phyloP scores from a whole-genome alignment of 257 asterid genomes.

The Mitragyna speciosa region DNA sequence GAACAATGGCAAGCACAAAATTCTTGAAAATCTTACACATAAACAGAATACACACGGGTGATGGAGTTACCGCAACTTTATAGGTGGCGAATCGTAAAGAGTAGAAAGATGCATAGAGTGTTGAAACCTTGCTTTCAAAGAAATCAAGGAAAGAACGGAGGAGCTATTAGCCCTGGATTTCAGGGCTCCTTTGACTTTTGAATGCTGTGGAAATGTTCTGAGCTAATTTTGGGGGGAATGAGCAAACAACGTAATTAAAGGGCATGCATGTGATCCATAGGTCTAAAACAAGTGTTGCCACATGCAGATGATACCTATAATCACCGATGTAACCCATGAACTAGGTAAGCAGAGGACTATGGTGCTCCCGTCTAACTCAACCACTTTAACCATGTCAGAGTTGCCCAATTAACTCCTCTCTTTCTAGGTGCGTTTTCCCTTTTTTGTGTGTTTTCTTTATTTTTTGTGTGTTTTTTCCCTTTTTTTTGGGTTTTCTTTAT shows the following conservation, averaged over 20 bases:
- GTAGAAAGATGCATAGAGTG: background rate
- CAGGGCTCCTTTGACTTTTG: slow-evolving; percentile 11
- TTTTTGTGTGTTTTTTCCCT: no score
- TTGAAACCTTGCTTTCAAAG: background rate
- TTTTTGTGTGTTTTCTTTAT: background rate
- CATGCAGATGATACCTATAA: background rate
- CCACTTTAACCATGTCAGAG: background rate
- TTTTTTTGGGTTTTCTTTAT: no score
- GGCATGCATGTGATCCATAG: slow-evolving; percentile 10
- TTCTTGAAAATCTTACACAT: background rate
- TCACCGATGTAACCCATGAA: background rate
- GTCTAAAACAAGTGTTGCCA: background rate
- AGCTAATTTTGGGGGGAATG: background rate
- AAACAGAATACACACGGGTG: background rate
- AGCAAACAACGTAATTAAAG: slow-evolving; percentile 19
- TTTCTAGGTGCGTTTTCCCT: background rate
- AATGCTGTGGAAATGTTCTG: background rate
- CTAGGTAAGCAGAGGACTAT: background rate
- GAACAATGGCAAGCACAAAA: background rate
- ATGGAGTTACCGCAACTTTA: slow-evolving; percentile 2
- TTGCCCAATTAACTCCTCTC: background rate
- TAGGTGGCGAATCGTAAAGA: background rate
- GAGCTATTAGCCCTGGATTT: background rate
- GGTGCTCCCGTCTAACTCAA: background rate
- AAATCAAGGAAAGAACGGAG: background rate